Base-by-base conservation (phyloP, 2,329 filamentous ascomycete genomes). In the Penicillium frequentans region DNA sequence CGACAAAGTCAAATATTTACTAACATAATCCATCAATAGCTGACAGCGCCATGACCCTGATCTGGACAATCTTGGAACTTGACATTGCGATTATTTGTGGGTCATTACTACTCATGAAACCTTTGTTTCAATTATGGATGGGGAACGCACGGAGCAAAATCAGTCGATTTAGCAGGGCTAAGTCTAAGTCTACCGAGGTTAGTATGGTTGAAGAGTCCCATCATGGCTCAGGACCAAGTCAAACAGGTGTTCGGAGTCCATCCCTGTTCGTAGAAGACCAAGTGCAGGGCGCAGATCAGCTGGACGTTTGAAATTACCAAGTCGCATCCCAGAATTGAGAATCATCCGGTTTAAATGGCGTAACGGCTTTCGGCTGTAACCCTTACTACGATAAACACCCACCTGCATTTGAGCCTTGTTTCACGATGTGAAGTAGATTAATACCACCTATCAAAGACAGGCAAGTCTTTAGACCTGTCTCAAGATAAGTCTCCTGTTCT, bases 41-140 rank as follows among this genome's bases (percentile, higher is more conserved):
- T 1, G 26, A 39, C 47, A 59, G 50, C 23, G 35, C 50, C 2
- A 39, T 54, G 5, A 51, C 46, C 4, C 7, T 56, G 19, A 21
- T 59, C 5, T 65, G 57, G 35, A 68, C 58, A 14, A 64, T 67
- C 2, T 52, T 65, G 29, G 63, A 65, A 50, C 55, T 64, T 13
- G 58, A 66, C 19, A 55, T 61, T 5, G 60, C 64, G 9, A 63
- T 66, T 11, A 65, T 66, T 10, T 66, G 64, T 35, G 64, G 64
- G 23, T 65, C 55, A 14, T 57, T 66, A 5, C 55, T 60, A 2
- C 46, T 65, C 1, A 55, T 65, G 45, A 66, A 61, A 23, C 64
- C 62, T 0, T 23, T 65, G 9, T 42, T 64, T 21, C 56, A 59
- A 2, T 51, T 45, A 13, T 59, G 53, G 14, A 50, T 56, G 3